Base-by-base conservation (phyloP, 306 rosid species). In the Ceratonia siliqua region DNA sequence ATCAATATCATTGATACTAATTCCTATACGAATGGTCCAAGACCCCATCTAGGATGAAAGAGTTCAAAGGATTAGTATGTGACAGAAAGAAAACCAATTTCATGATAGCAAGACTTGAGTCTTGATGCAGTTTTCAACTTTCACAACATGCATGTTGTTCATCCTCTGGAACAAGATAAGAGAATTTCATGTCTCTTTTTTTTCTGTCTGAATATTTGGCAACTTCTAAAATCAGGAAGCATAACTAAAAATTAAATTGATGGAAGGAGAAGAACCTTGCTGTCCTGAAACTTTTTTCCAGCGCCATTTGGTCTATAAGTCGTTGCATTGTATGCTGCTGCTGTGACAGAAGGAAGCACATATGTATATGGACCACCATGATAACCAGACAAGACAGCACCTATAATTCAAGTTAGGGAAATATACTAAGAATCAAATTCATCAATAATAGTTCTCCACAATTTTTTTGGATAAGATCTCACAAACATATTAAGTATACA, bases 321-420 rank as follows among this genome's bases (percentile, higher is more conserved):
- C 81, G 81, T 57, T 68, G 85, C 67, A 78, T 85, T 89, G 80
- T 88, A 89, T 5, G 91, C 69, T 6, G 92, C 87, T 82, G 96
- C 82, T 80, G 91, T 86, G 87, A 89, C 91, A 85, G 89, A 87
- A 87, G 87, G 92, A 86, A 88, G 85, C 85, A 87, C 86, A 79
- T 82, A 64, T 70, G 89, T 36, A 78, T 85, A 83, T 77, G 86
- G 91, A 73, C 75, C 87, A 79, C 91, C 90, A 32, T 83, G 90
- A 86, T 88, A 85, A 82, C 92, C 94, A 32, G 83, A 81, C 87
- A 82, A 76, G 86, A 46, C 86, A 85, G 82, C 92, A 84, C 88
- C 88, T 83, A 83, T 72, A 83, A 61, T 84, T 75, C 73, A 77
- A 57, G 87, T 71, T 76, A 67, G 71, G 42, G 56, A 52, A 63